A percentile compares a stretch with the other conserved stretches of the same genome.
phyloP scores from a whole-genome alignment of 2,329 filamentous ascomycete species.

The Sporothrix curviconia region DNA sequence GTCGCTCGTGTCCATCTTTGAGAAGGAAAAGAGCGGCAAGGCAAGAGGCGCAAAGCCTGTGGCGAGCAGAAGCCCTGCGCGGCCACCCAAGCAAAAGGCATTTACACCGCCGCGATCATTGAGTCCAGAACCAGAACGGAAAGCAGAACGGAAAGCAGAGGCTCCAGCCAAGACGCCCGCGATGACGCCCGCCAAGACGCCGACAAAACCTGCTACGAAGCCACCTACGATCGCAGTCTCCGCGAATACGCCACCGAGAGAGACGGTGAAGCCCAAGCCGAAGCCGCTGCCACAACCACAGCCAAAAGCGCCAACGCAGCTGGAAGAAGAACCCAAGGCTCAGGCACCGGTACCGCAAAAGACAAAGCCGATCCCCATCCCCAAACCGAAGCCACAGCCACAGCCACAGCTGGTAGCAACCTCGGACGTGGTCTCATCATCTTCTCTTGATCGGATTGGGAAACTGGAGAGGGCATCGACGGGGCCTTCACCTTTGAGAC shows the following conservation, averaged over 20 bases:
- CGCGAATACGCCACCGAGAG: not conserved
- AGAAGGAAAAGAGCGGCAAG: slow-evolving; percentile 34
- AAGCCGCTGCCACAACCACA: not conserved
- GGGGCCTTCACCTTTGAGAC: not conserved
- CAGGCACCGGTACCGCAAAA: not conserved
- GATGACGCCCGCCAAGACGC: not conserved
- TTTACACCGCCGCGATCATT: slow-evolving; percentile 28
- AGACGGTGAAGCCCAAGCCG: not conserved
- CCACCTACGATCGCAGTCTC: not conserved
- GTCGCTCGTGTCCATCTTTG: slow-evolving; percentile 63
- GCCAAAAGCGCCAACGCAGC: not conserved
- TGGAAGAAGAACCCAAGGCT: not conserved
- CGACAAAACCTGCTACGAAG: not conserved
- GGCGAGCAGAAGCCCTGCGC: not conserved
- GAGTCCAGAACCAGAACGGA: too few relatives aligned
- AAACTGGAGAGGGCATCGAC: not conserved
- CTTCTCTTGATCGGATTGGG: not conserved
- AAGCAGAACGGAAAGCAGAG: not conserved
- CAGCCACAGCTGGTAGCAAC: not conserved
- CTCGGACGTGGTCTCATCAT: not conserved
- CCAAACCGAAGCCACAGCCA: not conserved
- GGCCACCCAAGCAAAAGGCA: slow-evolving; percentile 18
- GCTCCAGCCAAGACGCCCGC: not conserved
- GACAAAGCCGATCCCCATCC: not conserved
- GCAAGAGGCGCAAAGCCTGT: not conserved